Conservation (phyloP, 1,284 basidiomycete species). For the Heliocybe sulcata region DNA sequence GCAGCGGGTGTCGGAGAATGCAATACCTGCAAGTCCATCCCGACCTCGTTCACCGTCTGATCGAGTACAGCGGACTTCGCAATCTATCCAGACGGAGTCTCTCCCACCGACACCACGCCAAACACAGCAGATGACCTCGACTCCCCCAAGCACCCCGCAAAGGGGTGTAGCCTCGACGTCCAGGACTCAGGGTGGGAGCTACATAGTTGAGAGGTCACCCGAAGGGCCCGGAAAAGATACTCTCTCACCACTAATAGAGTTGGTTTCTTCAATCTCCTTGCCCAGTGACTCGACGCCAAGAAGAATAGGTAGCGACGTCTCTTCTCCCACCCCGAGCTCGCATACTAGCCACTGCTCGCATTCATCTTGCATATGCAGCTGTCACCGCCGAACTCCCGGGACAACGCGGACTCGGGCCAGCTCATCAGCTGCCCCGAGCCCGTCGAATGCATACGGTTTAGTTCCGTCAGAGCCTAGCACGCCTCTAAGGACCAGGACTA, state of each 20-base stretch:
- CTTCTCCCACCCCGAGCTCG: background rate
- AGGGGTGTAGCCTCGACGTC: background rate
- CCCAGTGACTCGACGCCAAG: background rate
- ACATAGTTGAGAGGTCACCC: background rate
- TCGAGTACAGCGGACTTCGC: background rate
- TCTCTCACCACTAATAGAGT: background rate
- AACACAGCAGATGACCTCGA: background rate
- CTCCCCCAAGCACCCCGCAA: background rate
- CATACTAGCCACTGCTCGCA: background rate
- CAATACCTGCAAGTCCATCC: background rate
- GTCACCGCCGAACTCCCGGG: background rate
- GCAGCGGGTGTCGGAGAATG: background rate
- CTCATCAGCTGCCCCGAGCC: background rate
- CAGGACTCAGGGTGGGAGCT: background rate
- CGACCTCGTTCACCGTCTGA: background rate
- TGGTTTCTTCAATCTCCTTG: background rate
- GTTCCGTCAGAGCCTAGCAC: background rate
- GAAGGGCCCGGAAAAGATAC: background rate
- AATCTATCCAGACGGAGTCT: background rate
- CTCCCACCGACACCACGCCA: background rate
- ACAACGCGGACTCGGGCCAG: background rate
- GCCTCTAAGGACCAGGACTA: background rate
- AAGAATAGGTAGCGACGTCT: background rate
- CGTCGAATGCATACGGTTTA: background rate
- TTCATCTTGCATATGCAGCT: background rate